These are phyloP conservation scores for Fragaria iinumae DNA, from an alignment of 306 rosid species.

Conservation along the genomic window DNA sequence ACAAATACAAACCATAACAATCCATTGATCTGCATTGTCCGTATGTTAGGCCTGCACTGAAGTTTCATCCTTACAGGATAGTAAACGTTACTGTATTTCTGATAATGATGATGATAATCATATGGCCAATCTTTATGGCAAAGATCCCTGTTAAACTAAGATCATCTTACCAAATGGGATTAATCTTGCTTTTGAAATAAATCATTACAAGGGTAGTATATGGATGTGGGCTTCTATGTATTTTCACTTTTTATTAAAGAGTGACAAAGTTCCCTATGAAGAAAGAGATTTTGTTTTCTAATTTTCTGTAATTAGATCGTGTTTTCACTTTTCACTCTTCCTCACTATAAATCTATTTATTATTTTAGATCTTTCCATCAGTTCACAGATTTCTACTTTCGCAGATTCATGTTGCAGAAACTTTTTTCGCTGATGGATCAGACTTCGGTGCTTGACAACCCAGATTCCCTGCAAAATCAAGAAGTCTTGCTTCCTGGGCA, in stretches of 20 bases:
- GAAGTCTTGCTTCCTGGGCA: slow-evolving; percentile 95
- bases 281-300: neutral
- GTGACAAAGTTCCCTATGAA: neutral
- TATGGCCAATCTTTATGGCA: neutral
- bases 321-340: neutral
- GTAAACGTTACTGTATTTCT: neutral
- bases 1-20: neutral
- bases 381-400: slow-evolving; percentile 19
- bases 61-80: neutral
- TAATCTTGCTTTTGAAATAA: neutral
- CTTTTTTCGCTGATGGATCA: slow-evolving; percentile 93
- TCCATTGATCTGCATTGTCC: neutral
- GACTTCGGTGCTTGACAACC: slow-evolving; percentile 79
- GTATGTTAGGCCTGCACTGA: neutral
- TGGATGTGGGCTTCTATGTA: neutral
- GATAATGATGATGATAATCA: neutral
- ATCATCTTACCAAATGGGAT: neutral
- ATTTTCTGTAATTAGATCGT: neutral
- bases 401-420: slow-evolving; percentile 90
- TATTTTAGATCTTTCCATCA: slow-evolving; percentile 16
- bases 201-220: neutral
- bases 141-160: neutral
- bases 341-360: neutral
- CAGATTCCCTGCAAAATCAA: slow-evolving; percentile 93
- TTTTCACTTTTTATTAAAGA: neutral